Evolutionary conservation across 2,329 filamentous ascomycete species (phyloP), one percentile per base, ranked within the genome.

Genomic region (Xylariaceae sp.): DNA sequence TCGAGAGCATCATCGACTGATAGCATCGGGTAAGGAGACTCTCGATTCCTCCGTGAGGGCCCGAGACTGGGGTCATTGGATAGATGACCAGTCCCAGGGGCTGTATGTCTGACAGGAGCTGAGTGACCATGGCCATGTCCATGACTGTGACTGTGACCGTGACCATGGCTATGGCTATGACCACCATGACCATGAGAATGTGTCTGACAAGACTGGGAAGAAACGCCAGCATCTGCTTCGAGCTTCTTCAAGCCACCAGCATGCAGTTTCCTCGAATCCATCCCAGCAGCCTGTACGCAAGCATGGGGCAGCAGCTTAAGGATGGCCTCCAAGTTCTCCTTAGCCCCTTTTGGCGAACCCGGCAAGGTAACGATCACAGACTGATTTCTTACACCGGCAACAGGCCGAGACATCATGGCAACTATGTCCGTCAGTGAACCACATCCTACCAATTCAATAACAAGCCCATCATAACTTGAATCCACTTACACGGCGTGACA

Each of bases 361-460:
- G 94, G 94, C 2, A 99, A 78, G 0, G 94, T 99, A 62, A 97
- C 76, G 23, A 99, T 88, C 55, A 99, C 75, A 0, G 90, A 88
- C 61, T 85, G 86, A 63, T 93, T 87, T 37, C 94, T 82, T 2
- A 96, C 86, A 2, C 94, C 94, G 18, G 94, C 94, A 10, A 95
- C 89, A 3, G 94, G 94, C 51, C 94, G 85, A 55, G 94, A 90
- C 94, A 99, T 99, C 78, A 96, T 88, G 50, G 94, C 94, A 76
- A 99, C 92, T 96, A 59, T 1, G 8, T 8, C 3, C 45, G 53
- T 62, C 13, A 62, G 58, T 30, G 23, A 42, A 30, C 23, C 23
- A 30, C 10, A 10, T 30, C 49, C 23, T 2, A 42, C 1, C 30
- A 8, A 10, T 50, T 17, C 17, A 2, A 17, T 17, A 17, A 17